phyloP scores from a whole-genome alignment of 805 yeast genomes.

The Wickerhamomyces mucosus region DNA sequence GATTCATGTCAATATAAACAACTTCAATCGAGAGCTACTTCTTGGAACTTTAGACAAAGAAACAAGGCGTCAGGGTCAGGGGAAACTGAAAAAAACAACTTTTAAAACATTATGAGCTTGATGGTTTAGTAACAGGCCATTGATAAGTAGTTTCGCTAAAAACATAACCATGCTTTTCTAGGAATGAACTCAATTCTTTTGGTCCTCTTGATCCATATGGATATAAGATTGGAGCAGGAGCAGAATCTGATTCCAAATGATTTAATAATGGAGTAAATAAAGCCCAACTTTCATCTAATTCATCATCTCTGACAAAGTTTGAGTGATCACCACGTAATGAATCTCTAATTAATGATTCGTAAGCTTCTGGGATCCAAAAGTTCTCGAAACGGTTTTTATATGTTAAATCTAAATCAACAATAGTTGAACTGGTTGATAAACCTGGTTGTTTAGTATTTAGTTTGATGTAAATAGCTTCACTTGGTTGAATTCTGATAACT shows the following conservation, averaged over 20 bases:
- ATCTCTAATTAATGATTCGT: constrained; percentile 91
- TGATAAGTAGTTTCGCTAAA: constrained; percentile 61
- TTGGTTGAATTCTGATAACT: constrained; percentile 89
- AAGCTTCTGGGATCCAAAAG: constrained; percentile 96
- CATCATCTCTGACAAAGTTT: constrained; percentile 96
- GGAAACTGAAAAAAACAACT: too few species aligned
- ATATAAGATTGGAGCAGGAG: constrained; percentile 59
- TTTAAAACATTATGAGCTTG: too few species aligned
- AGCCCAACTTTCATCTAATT: constrained; percentile 87
- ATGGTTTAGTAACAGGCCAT: constrained; percentile 84
- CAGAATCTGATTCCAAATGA: constrained; percentile 61
- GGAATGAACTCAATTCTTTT: constrained; percentile 44
- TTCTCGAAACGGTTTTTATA: constrained; percentile 74
- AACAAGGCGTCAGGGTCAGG: too few species aligned
- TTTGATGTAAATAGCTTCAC: constrained; percentile 89
- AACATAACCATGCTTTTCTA: constrained; percentile 65
- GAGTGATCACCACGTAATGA: constrained; percentile 89
- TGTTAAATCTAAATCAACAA: constrained; percentile 85
- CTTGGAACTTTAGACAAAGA: too few species aligned
- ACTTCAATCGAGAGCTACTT: too few species aligned
- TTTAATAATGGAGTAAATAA: constrained; percentile 87
- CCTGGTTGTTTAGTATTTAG: constrained; percentile 94
- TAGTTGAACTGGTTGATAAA: constrained; percentile 66
- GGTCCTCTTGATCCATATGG: constrained; percentile 95
- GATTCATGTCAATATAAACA: too few species aligned